Evolutionary conservation across 345 rosid species (phyloP), one percentile per base, ranked within the genome.

Genomic region (Lumnitzera littorea): DNA sequence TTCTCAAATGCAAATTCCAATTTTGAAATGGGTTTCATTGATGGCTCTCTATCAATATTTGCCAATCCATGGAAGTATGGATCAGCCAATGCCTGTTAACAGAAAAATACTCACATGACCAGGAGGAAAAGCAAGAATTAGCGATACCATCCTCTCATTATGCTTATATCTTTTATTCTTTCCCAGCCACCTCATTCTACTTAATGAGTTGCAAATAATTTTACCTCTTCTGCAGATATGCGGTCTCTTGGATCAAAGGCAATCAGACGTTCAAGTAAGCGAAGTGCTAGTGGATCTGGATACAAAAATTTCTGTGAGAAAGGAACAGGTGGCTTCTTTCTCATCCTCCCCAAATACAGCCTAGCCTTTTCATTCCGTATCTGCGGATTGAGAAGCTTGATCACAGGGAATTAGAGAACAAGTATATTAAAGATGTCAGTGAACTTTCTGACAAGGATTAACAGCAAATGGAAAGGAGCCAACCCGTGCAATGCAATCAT

Each of bases 221-320:
- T 55, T 56, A 90, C 97, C 70, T 84, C 96, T 68, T 87, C 96
- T 55, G 98, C 97, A 55, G 96, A 70, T 24, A 78, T 94, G 57
- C 97, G 98, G 71, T 92, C 91, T 74, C 87, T 92, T 1, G 98
- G 97, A 83, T 92, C 98, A 77, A 92, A 92, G 57, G 97, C 96
- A 77, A 92, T 84, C n/a, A 92, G 71, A 62, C 83, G 88, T 69
- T 85, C 84, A 50, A 92, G 79, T 20, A 92, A 72, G 66, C 74
- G 75, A 59, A 89, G 84, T 72, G 97, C 96, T 77, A 82, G 48
- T 20, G 94, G 96, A 76, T 89, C 97, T 47, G 74, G 85, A 57
- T 87, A 70, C 50, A 89, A 94, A 71, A 92, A 92, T 75, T 89
- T 92, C 46, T 84, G 84, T 20, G 84, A 53, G 82, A 81, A 85